phyloP scores from a whole-genome alignment of 2,329 filamentous ascomycete genomes.

The Nemania sp. region DNA sequence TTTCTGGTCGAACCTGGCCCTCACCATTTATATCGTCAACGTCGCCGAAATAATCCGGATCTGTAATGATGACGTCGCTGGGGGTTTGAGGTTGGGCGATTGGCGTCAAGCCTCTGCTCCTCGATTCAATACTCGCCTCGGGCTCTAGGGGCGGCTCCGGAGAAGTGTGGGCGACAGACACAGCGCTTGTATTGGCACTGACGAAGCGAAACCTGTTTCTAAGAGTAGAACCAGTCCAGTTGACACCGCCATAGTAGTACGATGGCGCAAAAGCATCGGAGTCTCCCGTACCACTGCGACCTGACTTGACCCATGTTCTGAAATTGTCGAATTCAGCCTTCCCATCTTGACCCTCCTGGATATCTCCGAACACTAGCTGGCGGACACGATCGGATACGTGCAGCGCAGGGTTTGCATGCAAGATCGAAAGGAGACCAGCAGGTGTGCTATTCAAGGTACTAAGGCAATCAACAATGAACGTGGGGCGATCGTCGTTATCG shows the following conservation, averaged over 20 bases:
- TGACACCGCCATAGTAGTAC: conserved; percentile 64
- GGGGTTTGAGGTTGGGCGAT: conserved; percentile 41
- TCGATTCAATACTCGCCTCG: conserved; percentile 43
- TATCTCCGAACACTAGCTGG: conserved; percentile 57
- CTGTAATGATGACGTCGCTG: conserved; percentile 37
- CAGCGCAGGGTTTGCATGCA: conserved; percentile 71
- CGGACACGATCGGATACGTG: conserved; percentile 59
- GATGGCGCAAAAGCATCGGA: conserved; percentile 57
- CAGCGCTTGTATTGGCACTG: conserved; percentile 54
- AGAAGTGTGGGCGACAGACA: conserved; percentile 45
- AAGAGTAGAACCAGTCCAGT: conserved; percentile 73
- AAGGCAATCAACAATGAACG: conserved; percentile 72
- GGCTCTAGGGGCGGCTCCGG: conserved; percentile 43
- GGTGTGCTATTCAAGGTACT: conserved; percentile 58
- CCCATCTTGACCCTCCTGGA: conserved; percentile 45
- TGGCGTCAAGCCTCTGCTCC: conserved; percentile 43
- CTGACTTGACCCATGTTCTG: conserved; percentile 68
- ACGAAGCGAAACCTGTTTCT: conserved; percentile 70
- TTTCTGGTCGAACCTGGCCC: conserved; percentile 22
- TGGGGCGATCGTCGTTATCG: conserved; percentile 75
- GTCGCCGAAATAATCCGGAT: conserved; percentile 39
- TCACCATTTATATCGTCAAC: conserved; percentile 29
- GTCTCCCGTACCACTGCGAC: conserved; percentile 55
- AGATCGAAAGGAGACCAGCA: conserved; percentile 56
- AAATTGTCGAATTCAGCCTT: conserved; percentile 62